These are phyloP conservation scores for Glaciozyma antarctica DNA, from an alignment of 768 basidiomycete genomes.

Conservation along the genomic window DNA sequence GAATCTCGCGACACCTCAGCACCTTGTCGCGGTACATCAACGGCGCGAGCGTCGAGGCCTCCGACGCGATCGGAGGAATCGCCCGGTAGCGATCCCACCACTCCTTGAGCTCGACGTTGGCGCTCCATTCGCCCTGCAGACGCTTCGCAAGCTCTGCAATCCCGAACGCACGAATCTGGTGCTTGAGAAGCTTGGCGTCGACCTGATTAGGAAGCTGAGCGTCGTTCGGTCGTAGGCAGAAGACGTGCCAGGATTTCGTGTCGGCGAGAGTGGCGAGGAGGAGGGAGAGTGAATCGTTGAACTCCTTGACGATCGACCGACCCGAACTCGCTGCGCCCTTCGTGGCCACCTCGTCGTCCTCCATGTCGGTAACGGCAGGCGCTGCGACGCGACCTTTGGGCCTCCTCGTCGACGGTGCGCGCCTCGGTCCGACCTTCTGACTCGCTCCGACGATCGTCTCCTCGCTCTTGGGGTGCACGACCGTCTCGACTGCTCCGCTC, in stretches of 20 bases:
- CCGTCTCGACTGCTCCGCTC: slow-evolving; percentile 76
- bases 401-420: slow-evolving; percentile 64
- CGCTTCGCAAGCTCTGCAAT: slow-evolving; percentile 66
- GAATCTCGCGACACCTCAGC: slow-evolving; percentile 22
- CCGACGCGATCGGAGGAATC: slow-evolving; percentile 41
- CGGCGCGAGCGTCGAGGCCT: slow-evolving; percentile 10
- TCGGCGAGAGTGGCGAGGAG: slow-evolving; percentile 46
- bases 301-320: slow-evolving; percentile 23
- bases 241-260: slow-evolving; percentile 59
- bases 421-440: slow-evolving; percentile 87
- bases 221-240: slow-evolving; percentile 91
- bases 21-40: slow-evolving; percentile 34
- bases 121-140: slow-evolving; percentile 46
- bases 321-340: slow-evolving; percentile 31
- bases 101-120: slow-evolving; percentile 73
- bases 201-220: slow-evolving; percentile 88
- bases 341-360: slow-evolving; percentile 44
- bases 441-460: slow-evolving; percentile 92
- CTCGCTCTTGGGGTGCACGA: slow-evolving; percentile 82
- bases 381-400: slow-evolving; percentile 15
- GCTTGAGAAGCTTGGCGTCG: slow-evolving; percentile 82
- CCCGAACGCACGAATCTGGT: slow-evolving; percentile 74
- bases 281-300: slow-evolving; percentile 60
- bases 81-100: slow-evolving; percentile 73
- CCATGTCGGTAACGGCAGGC: slow-evolving; percentile 38